These are phyloP conservation scores for Rhynchospora breviuscula DNA, from an alignment of 176 grass and related monocot species.

Conservation along the genomic window DNA sequence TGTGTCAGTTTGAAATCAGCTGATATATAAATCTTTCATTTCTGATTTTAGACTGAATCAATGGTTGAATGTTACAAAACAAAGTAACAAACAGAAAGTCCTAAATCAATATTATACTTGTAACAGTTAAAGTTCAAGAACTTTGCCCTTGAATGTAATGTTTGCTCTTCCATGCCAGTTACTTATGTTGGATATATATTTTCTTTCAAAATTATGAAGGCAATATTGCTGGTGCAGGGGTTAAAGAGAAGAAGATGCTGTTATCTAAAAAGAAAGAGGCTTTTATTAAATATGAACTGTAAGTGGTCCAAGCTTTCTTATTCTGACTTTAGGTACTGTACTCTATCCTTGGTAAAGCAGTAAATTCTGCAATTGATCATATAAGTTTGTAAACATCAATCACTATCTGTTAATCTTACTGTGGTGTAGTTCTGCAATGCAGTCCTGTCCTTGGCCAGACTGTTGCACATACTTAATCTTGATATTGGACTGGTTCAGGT, in stretches of 20 bases:
- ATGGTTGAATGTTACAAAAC: neutral
- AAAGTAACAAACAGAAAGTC: neutral
- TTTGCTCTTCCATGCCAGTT: neutral
- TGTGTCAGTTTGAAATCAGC: neutral
- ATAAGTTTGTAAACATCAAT: neutral
- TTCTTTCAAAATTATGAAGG: slow-evolving; percentile 31
- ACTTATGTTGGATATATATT: slow-evolving; percentile 10
- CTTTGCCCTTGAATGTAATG: neutral
- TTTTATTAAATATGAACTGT: slow-evolving; percentile 96
- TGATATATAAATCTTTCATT: neutral
- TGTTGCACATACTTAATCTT: neutral
- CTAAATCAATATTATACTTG: neutral
- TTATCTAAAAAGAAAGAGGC: slow-evolving; percentile 91
- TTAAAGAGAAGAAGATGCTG: slow-evolving; percentile 54
- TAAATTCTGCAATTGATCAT: neutral
- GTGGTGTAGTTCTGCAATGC: neutral
- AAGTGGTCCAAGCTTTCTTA: slow-evolving; percentile 31
- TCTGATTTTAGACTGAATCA: neutral
- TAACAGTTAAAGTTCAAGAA: neutral
- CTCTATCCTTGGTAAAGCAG: neutral
- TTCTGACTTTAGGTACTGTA: neutral
- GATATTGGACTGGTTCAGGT: neutral
- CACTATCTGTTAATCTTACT: neutral
- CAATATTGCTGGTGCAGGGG: slow-evolving; percentile 34
- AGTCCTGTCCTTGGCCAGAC: neutral